Evolutionary conservation across 768 basidiomycete genomes (phyloP).

Genomic region (Macrocybe gigantea): DNA sequence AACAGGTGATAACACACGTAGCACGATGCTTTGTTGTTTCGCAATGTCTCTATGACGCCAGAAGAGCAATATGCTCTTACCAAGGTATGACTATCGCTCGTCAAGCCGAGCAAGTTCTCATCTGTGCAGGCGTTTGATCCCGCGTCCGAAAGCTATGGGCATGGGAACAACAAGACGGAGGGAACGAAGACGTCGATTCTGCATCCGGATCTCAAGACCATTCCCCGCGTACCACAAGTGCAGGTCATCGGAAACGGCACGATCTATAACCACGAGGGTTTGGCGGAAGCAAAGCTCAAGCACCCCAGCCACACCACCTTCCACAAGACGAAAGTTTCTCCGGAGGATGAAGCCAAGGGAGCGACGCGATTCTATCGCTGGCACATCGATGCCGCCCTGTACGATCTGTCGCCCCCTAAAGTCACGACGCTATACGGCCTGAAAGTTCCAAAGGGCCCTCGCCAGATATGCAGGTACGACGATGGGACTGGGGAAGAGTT

Average conservation of each 20-base stretch:
- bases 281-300: constrained; percentile 72
- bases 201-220: constrained; percentile 87
- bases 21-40: constrained; percentile 74
- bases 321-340: constrained; percentile 72
- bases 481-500: constrained; percentile 86
- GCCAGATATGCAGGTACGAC: constrained; percentile 70
- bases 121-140: constrained; percentile 66
- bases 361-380: constrained; percentile 86
- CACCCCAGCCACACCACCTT: constrained; percentile 85
- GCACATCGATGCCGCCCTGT: constrained; percentile 89
- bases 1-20: constrained; percentile 16
- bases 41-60: constrained; percentile 60
- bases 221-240: constrained; percentile 83
- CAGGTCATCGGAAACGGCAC: constrained; percentile 89
- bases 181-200: constrained; percentile 72
- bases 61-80: constrained; percentile 84
- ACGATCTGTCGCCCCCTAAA: constrained; percentile 70
- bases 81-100: constrained; percentile 47
- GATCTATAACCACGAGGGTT: constrained; percentile 75
- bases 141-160: constrained; percentile 61
- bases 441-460: constrained; percentile 57
- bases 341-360: constrained; percentile 72
- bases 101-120: background rate
- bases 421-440: constrained; percentile 85
- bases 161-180: constrained; percentile 85